These are phyloP conservation scores for Arachis monticola DNA, from an alignment of 331 rosid species.

Conservation along the genomic window DNA sequence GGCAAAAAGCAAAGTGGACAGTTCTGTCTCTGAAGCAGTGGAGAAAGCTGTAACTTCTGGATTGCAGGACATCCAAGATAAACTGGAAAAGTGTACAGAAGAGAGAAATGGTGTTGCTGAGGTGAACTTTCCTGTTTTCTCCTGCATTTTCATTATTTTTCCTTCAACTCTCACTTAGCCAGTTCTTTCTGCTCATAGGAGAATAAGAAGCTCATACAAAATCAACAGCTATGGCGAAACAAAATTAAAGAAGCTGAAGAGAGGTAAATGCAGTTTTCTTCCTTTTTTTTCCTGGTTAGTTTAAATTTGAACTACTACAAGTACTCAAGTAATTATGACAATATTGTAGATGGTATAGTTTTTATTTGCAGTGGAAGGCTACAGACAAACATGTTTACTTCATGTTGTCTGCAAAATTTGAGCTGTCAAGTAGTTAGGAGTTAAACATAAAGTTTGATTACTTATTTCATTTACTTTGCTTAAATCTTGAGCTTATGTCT, in stretches of 20 bases:
- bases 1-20: constrained; percentile 69
- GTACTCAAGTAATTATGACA: not conserved
- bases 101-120: constrained; percentile 68
- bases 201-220: constrained; percentile 73
- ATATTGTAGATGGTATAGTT: constrained; percentile 10
- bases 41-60: constrained; percentile 69
- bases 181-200: constrained; percentile 53
- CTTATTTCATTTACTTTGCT: constrained; percentile 18
- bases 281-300: not conserved
- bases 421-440: constrained; percentile 11
- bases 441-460: not conserved
- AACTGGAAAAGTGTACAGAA: constrained; percentile 63
- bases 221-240: constrained; percentile 65
- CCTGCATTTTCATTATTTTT: not conserved
- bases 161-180: constrained; percentile 34
- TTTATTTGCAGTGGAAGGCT: not conserved
- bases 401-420: not conserved
- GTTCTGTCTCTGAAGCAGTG: constrained; percentile 68
- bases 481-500: constrained; percentile 31
- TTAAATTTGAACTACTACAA: constrained; percentile 1
- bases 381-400: not conserved
- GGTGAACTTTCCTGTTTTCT: constrained; percentile 43
- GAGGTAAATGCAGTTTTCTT: constrained; percentile 51
- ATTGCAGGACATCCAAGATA: constrained; percentile 72
- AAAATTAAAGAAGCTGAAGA: constrained; percentile 76